A percentile compares a stretch with the other conserved stretches of the same genome.
These are phyloP conservation scores for Huntiella savannae DNA, from an alignment of 2,329 filamentous ascomycete genomes.

Conservation along the genomic window DNA sequence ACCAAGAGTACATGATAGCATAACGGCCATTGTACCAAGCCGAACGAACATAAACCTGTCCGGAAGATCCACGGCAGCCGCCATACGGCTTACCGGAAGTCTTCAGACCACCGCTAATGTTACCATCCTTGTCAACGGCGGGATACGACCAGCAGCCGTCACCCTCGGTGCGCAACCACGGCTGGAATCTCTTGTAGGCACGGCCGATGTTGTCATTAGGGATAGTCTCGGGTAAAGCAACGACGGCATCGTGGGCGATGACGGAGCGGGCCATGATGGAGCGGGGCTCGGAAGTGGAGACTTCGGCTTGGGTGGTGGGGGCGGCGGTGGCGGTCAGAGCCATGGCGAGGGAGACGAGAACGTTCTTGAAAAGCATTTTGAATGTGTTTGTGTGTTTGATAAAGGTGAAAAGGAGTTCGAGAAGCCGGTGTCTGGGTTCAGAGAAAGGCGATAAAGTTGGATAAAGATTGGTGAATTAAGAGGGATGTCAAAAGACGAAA, in stretches of 20 bases:
- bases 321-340: conserved; percentile 6
- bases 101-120: conserved; percentile 26
- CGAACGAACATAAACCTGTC: conserved; percentile 22
- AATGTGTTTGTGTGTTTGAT: background rate
- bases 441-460: too few species aligned
- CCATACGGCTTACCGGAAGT: conserved; percentile 17
- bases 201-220: conserved; percentile 16
- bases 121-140: conserved; percentile 35
- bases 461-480: background rate
- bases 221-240: conserved; percentile 18
- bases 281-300: conserved; percentile 12
- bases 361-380: conserved; percentile 9
- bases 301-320: background rate
- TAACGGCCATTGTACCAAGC: conserved; percentile 16
- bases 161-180: conserved; percentile 22
- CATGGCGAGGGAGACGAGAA: background rate
- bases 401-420: background rate
- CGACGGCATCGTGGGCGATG: conserved; percentile 18
- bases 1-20: conserved; percentile 26
- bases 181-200: conserved; percentile 20
- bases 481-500: background rate
- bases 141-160: conserved; percentile 46
- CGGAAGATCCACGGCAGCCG: conserved; percentile 19
- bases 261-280: conserved; percentile 16
- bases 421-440: too few species aligned